A percentile compares a stretch with the other conserved stretches of the same genome.
These are phyloP conservation scores for Nicotiana paniculata DNA, from an alignment of 257 asterid species.

Conservation along the genomic window DNA sequence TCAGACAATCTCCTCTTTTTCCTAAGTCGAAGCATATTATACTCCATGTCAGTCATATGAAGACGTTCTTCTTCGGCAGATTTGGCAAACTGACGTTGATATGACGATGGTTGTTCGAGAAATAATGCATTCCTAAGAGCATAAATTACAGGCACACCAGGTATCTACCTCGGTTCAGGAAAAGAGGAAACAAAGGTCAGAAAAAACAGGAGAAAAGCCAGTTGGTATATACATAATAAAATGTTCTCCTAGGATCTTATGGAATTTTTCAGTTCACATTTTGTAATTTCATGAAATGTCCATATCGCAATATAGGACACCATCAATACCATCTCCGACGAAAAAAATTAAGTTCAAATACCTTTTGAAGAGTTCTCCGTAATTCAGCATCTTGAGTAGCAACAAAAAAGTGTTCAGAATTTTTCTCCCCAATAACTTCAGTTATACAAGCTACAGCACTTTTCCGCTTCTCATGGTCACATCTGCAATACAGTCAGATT, in stretches of 20 bases:
- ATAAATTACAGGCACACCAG: slow-evolving; percentile 77
- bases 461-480: slow-evolving; percentile 76
- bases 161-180: slow-evolving; percentile 44
- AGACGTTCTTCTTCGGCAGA: slow-evolving; percentile 68
- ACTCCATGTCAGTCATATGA: slow-evolving; percentile 62
- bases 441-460: slow-evolving; percentile 64
- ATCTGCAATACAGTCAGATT: slow-evolving; percentile 37
- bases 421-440: slow-evolving; percentile 71
- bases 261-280: not conserved
- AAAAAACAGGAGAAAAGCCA: not conserved
- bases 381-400: slow-evolving; percentile 87
- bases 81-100: slow-evolving; percentile 58
- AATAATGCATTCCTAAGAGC: slow-evolving; percentile 78
- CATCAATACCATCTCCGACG: not conserved
- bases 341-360: slow-evolving; percentile 15
- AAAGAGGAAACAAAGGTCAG: slow-evolving; percentile 1
- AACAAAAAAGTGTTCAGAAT: slow-evolving; percentile 79
- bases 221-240: not conserved
- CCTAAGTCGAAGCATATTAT: slow-evolving; percentile 33
- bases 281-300: not conserved
- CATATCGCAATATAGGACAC: not conserved
- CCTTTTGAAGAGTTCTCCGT: slow-evolving; percentile 72
- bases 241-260: not conserved
- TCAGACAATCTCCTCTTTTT: slow-evolving; percentile 30
- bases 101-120: slow-evolving; percentile 73